Conservation (phyloP, 257 asterid species). For the Schizonepeta tenuifolia region DNA sequence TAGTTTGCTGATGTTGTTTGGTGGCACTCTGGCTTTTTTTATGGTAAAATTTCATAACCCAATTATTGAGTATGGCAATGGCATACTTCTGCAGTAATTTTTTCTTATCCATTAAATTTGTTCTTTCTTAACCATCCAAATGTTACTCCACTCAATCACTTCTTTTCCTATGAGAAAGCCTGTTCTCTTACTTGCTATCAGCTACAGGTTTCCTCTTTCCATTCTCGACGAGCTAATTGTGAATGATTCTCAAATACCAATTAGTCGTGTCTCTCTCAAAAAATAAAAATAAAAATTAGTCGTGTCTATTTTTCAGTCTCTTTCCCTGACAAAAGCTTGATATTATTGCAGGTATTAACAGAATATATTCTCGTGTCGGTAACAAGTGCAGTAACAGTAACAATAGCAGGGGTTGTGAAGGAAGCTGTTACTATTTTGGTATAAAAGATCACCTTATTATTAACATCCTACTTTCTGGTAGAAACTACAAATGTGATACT, state of each 20-base stretch:
- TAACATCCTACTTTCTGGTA: constrained; percentile 11
- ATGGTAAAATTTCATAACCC: constrained; percentile 60
- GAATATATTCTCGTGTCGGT: constrained; percentile 90
- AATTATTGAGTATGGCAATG: background rate
- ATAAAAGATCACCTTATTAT: constrained; percentile 29
- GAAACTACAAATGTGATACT: constrained; percentile 20
- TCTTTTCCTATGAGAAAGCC: background rate
- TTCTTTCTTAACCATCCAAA: constrained; percentile 1
- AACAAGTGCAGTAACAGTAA: constrained; percentile 97
- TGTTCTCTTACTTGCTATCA: background rate
- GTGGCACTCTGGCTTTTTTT: constrained; percentile 97
- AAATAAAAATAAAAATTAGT: no score
- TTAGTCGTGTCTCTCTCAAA: background rate
- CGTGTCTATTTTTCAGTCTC: constrained; percentile 18
- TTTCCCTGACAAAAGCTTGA: constrained; percentile 19
- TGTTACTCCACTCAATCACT: constrained; percentile 14
- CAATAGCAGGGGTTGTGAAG: constrained; percentile 98
- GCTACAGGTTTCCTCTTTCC: background rate
- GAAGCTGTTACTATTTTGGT: constrained; percentile 99
- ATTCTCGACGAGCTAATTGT: background rate
- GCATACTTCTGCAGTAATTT: constrained; percentile 14
- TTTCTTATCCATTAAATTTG: constrained; percentile 6
- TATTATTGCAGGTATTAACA: constrained; percentile 79
- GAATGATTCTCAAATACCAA: background rate
- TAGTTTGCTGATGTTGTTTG: constrained; percentile 90